Conservation (phyloP, 495 filamentous ascomycete species). For the Daldinia childiae region DNA sequence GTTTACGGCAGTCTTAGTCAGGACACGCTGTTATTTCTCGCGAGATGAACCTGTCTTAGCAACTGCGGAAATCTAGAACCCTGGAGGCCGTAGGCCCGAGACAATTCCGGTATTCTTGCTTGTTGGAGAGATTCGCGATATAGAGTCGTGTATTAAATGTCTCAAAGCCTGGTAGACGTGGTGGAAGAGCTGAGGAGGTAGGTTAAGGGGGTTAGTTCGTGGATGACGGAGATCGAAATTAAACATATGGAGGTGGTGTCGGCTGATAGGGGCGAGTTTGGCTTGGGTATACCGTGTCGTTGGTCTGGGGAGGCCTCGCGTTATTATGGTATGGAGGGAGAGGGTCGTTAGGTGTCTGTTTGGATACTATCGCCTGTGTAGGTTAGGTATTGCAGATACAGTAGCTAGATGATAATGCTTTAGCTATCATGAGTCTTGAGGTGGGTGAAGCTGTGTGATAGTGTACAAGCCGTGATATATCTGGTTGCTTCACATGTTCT, state of each 20-base stretch:
- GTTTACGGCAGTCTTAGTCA: not conserved
- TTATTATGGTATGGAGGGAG: not conserved
- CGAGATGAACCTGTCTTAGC: constrained; percentile 27
- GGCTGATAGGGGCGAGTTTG: not conserved
- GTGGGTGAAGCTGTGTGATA: not conserved
- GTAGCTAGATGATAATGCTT: not conserved
- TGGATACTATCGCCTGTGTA: not conserved
- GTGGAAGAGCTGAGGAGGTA: not conserved
- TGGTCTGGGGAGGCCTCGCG: not conserved
- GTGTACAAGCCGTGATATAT: not conserved
- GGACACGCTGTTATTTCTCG: not conserved
- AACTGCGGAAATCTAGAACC: not conserved
- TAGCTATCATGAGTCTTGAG: not conserved
- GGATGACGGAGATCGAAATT: not conserved
- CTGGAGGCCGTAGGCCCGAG: constrained; percentile 12
- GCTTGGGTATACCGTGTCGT: not conserved
- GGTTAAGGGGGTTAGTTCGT: not conserved
- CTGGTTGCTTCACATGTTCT: not conserved
- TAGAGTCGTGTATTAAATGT: not conserved
- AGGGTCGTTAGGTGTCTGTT: not conserved
- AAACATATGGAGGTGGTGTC: not conserved
- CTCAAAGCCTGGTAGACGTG: not conserved
- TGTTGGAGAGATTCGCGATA: not conserved
- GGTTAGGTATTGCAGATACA: not conserved
- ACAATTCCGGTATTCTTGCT: constrained; percentile 11